Evolutionary conservation across 805 yeast species (phyloP), one percentile per base, ranked within the genome.

Genomic region (Starmerella geochares): DNA sequence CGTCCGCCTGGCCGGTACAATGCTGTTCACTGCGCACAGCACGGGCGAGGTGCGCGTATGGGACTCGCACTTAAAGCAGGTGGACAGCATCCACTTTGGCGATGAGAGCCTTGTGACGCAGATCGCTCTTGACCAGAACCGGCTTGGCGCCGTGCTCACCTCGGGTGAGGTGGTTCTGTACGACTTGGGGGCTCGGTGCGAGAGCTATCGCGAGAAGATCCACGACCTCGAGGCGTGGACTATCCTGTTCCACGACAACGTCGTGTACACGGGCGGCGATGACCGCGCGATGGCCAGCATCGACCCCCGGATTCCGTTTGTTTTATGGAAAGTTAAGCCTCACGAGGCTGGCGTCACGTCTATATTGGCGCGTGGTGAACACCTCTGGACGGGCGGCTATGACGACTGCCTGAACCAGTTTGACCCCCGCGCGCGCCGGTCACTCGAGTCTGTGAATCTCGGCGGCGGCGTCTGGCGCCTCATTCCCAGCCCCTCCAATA

Each of bases 381-480:
- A 69, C 4, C 52, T 86, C 19, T 80, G 85, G 80, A 86, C 96
- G 0, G 98, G 98, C 0, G 83, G 95, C 0, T 90, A 90, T 64
- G 98, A 90, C 65, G 97, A 90, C 60, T 64, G 74, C 49, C 65
- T 92, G 44, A 71, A 87, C 47, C 65, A 76, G 0, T 67, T 86
- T 32, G 96, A 88, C 65, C 61, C 86, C 39, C 66, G 95, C 51
- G 72, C 77, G 53, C 58, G 71, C 14, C 74, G 61, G 57, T 68
- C 58, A 56, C 70, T 63, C 5, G 64, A 70, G 13, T 67, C 69
- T 38, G 64, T 70, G 25, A 74, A 80, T 42, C 68, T 92, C 3
- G 88, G 86, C 1, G 97, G 98, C 5, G 98, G 98, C 1, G 97
- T 90, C 2, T 90, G 98, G 98, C 71, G 95, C 58, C 71, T 92